These are phyloP conservation scores for Flueggea neowawraea DNA, from an alignment of 441 rosid species.

Conservation along the genomic window DNA sequence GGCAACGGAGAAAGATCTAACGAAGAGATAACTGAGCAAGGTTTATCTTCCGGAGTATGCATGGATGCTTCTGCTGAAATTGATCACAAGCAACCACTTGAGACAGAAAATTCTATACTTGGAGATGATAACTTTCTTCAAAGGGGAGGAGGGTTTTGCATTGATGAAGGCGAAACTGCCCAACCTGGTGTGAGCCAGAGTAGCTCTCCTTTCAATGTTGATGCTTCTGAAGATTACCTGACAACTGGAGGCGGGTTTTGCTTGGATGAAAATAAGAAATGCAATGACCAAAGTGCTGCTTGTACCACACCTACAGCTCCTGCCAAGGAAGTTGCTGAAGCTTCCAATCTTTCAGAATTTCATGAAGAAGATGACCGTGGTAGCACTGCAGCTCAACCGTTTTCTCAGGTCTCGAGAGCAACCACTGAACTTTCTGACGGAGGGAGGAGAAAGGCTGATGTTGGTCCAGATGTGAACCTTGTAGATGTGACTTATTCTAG, in stretches of 20 bases:
- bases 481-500: constrained; percentile 13
- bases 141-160: constrained; percentile 53
- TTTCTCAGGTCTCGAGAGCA: constrained; percentile 10
- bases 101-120: constrained; percentile 20
- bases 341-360: constrained; percentile 9
- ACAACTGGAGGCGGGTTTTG: constrained; percentile 56
- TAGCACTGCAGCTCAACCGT: constrained; percentile 10
- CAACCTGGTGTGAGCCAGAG: constrained; percentile 18
- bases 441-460: constrained; percentile 8
- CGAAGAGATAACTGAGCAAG: constrained; percentile 22
- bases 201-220: constrained; percentile 19
- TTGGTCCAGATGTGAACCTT: constrained; percentile 14
- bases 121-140: constrained; percentile 31
- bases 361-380: constrained; percentile 13
- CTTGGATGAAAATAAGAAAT: constrained; percentile 50
- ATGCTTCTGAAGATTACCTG: constrained; percentile 37
- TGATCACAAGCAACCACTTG: constrained; percentile 15
- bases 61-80: constrained; percentile 17
- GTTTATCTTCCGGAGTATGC: constrained; percentile 7
- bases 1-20: constrained; percentile 17
- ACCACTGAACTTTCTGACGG: constrained; percentile 5
- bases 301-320: constrained; percentile 3
- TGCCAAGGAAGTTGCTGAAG: constrained; percentile 10
- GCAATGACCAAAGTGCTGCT: constrained; percentile 20
- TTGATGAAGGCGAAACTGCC: constrained; percentile 41